Evolutionary conservation across 1,284 basidiomycete species (phyloP).

Genomic region (Cryptococcus hybrid): DNA sequence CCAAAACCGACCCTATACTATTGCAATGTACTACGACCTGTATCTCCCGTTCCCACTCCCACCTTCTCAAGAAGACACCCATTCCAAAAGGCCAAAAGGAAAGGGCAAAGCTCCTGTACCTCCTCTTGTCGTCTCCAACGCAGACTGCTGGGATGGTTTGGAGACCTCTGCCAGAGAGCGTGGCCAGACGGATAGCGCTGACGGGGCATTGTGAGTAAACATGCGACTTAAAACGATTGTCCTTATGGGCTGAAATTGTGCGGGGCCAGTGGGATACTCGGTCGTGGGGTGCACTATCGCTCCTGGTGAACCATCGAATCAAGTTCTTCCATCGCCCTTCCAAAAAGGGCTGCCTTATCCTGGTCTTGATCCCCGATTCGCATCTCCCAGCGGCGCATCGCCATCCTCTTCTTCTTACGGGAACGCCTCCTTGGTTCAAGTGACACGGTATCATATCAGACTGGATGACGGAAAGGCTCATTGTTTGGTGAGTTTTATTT

Average conservation of each 20-base stretch:
- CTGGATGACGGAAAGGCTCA: slow-evolving; percentile 45
- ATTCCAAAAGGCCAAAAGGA: slow-evolving; percentile 35
- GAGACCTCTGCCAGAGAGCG: slow-evolving; percentile 26
- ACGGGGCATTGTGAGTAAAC: slow-evolving; percentile 41
- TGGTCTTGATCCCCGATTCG: slow-evolving; percentile 37
- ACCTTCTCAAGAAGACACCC: slow-evolving; percentile 4
- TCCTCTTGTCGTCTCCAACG: not conserved
- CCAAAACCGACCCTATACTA: too few relatives aligned
- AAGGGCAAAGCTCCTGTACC: slow-evolving; percentile 22
- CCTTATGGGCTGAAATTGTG: not conserved
- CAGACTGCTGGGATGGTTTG: slow-evolving; percentile 41
- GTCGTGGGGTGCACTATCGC: slow-evolving; percentile 42
- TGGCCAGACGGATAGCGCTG: slow-evolving; percentile 33
- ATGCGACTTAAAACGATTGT: not conserved
- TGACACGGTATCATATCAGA: slow-evolving; percentile 43
- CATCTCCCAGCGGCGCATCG: not conserved
- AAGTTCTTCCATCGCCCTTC: slow-evolving; percentile 38
- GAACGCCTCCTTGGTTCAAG: slow-evolving; percentile 37
- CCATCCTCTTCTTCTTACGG: slow-evolving; percentile 1
- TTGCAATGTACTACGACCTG: slow-evolving; percentile 47
- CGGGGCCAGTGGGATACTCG: slow-evolving; percentile 41
- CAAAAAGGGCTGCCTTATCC: slow-evolving; percentile 30
- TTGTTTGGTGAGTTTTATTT: slow-evolving; percentile 33
- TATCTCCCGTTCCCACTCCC: slow-evolving; percentile 43
- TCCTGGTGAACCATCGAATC: slow-evolving; percentile 24